Conservation (phyloP, 768 basidiomycete species). For the Trametes coccinea region DNA sequence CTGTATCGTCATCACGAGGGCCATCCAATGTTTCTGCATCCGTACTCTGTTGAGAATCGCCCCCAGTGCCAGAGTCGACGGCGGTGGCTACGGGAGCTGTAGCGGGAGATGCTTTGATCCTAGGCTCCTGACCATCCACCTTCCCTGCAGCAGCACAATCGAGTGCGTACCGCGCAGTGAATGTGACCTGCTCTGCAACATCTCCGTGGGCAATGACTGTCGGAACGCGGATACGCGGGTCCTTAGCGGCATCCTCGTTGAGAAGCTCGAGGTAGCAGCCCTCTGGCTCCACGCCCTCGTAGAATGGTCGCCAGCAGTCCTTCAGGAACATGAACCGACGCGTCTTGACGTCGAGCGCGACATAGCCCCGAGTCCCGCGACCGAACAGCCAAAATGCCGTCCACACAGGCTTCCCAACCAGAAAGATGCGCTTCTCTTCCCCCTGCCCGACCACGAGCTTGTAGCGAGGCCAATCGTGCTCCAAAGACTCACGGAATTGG, state of each 20-base stretch:
- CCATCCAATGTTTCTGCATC: not conserved
- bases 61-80: too few species aligned
- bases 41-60: not conserved
- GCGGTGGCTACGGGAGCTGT: too few species aligned
- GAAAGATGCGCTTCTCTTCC: too few species aligned
- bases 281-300: not conserved
- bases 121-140: not conserved
- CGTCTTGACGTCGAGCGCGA: too few species aligned
- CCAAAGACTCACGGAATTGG: too few species aligned
- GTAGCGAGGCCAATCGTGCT: too few species aligned
- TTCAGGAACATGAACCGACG: not conserved
- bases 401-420: too few species aligned
- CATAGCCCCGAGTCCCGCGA: too few species aligned
- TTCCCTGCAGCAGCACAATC: not conserved
- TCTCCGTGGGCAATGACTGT: slow-evolving; percentile 2
- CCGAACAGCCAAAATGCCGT: too few species aligned
- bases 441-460: too few species aligned
- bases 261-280: not conserved
- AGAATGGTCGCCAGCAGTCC: slow-evolving; percentile 6
- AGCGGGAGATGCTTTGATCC: too few species aligned
- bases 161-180: not conserved
- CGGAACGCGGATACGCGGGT: not conserved
- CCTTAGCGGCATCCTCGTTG: not conserved
- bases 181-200: not conserved
- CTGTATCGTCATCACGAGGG: not conserved